Conservation (phyloP, 2,329 filamentous ascomycete genomes). For the Aureobasidium namibiae region DNA sequence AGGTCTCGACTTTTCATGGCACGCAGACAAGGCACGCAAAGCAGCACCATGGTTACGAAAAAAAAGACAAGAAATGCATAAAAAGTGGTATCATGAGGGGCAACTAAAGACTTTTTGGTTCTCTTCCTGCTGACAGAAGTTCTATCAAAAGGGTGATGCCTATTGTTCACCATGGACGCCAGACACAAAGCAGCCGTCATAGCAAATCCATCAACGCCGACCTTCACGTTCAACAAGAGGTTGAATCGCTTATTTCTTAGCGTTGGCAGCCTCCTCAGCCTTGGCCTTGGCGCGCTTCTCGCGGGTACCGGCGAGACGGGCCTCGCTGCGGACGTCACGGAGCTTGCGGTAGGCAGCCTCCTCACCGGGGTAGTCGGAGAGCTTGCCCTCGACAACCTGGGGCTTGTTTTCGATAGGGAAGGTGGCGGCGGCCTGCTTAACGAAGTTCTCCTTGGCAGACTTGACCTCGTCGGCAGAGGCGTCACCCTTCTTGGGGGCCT, state of each 20-base stretch:
- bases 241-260: constrained; percentile 64
- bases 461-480: constrained; percentile 75
- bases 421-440: constrained; percentile 35
- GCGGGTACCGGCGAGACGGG: constrained; percentile 70
- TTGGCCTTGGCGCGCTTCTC: constrained; percentile 91
- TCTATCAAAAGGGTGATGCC: constrained; percentile 1
- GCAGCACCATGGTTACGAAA: neutral
- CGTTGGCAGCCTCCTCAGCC: constrained; percentile 66
- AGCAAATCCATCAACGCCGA: constrained; percentile 12
- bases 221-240: neutral
- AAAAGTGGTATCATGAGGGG: constrained; percentile 14
- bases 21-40: neutral
- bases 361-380: constrained; percentile 62
- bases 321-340: constrained; percentile 74
- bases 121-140: constrained; percentile 11
- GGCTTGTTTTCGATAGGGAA: constrained; percentile 65
- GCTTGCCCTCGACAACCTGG: constrained; percentile 73
- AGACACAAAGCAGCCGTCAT: constrained; percentile 13
- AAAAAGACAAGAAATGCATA: neutral
- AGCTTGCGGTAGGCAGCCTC: constrained; percentile 82
- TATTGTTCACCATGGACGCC: neutral
- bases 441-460: constrained; percentile 49
- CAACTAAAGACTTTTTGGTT: constrained; percentile 14
- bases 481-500: constrained; percentile 90
- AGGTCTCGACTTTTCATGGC: neutral